phyloP scores from a whole-genome alignment of 2,329 filamentous ascomycete genomes.

The Dactylonectria estremocensis region DNA sequence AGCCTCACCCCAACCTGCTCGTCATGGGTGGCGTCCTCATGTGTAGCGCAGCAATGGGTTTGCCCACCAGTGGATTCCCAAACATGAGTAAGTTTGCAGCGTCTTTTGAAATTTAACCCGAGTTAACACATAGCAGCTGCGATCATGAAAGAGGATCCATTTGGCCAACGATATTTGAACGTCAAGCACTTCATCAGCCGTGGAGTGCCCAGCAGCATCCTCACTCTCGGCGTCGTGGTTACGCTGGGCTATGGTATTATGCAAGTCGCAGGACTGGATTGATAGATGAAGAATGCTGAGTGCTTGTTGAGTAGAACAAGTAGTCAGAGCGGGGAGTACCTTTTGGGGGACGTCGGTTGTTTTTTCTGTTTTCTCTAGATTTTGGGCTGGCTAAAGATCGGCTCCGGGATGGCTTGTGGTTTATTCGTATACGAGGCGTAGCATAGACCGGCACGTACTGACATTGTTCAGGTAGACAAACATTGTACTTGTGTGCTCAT shows the following conservation, averaged over 20 bases:
- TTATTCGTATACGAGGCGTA: conserved; percentile 34
- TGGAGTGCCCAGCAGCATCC: conserved; percentile 89
- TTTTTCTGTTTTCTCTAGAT: conserved; percentile 18
- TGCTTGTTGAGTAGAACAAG: not conserved
- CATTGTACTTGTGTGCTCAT: not conserved
- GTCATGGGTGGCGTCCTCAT: conserved; percentile 97
- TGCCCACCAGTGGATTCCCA: conserved; percentile 96
- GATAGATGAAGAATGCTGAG: conserved; percentile 27
- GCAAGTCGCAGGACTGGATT: conserved; percentile 77
- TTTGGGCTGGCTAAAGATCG: conserved; percentile 2
- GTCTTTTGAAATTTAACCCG: not conserved
- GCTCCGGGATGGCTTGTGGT: conserved; percentile 23
- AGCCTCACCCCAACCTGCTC: conserved; percentile 93
- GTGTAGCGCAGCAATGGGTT: conserved; percentile 95
- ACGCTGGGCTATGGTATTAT: conserved; percentile 94
- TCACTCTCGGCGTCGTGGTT: conserved; percentile 86
- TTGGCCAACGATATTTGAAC: conserved; percentile 90
- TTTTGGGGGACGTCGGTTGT: conserved; percentile 4
- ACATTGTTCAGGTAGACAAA: not conserved
- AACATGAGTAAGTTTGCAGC: conserved; percentile 91
- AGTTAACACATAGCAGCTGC: conserved; percentile 73
- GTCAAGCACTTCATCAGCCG: conserved; percentile 96
- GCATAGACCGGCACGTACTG: conserved; percentile 35
- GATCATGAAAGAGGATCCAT: conserved; percentile 99
- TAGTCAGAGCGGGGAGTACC: not conserved